These are phyloP conservation scores for Arthrocladium fulminans DNA, from an alignment of 2,329 filamentous ascomycete species.

Conservation along the genomic window DNA sequence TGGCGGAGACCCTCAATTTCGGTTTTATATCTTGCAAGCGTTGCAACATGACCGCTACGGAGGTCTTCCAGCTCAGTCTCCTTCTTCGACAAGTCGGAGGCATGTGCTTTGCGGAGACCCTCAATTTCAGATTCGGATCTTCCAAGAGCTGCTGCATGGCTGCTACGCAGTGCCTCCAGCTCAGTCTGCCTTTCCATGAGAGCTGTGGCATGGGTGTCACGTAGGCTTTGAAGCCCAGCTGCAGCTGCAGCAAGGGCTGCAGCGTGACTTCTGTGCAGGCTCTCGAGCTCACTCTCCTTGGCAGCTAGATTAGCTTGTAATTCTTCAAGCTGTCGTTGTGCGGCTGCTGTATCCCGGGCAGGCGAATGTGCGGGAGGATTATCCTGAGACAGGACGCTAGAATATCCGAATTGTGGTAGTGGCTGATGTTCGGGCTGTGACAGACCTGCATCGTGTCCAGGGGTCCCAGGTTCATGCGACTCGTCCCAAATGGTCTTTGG, in stretches of 20 bases:
- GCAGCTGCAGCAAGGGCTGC: not conserved
- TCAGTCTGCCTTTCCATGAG: not conserved
- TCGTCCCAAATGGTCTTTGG: conserved; percentile 36
- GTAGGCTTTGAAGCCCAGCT: not conserved
- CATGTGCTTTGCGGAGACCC: not conserved
- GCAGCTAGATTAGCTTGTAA: conserved; percentile 15
- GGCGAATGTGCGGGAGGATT: conserved; percentile 15
- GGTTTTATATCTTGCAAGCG: not conserved
- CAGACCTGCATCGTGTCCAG: conserved; percentile 9
- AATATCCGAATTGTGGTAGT: conserved; percentile 21
- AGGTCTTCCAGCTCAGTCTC: conserved; percentile 1
- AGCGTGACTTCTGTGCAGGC: not conserved
- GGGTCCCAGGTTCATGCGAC: conserved; percentile 31
- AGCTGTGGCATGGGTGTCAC: not conserved
- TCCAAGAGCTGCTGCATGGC: not conserved
- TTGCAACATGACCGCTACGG: not conserved
- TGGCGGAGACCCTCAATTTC: not conserved
- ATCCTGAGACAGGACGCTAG: conserved; percentile 24
- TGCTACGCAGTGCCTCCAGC: conserved; percentile 1
- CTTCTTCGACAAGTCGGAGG: not conserved
- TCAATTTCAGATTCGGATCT: not conserved
- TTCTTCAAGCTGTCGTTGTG: not conserved
- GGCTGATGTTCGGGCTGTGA: conserved; percentile 10
- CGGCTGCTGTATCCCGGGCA: conserved; percentile 9
- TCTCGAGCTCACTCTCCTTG: conserved; percentile 14